Conservation (phyloP, 176 grass and related monocot species). For the Aegilops sharonensis region DNA sequence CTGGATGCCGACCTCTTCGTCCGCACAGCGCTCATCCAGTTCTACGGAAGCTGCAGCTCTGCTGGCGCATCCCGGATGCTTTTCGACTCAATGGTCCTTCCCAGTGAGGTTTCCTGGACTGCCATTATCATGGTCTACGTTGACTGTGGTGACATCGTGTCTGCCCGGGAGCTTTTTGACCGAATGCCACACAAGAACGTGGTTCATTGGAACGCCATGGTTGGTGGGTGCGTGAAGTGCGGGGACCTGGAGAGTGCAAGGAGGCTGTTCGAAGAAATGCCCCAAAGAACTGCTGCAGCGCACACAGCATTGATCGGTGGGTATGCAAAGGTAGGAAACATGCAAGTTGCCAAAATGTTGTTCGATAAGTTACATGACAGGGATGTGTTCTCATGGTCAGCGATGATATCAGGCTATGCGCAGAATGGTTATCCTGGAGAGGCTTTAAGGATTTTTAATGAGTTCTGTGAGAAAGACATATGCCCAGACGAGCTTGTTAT, state of each 20-base stretch:
- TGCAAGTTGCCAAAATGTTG: constrained; percentile 53
- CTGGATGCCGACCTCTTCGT: constrained; percentile 71
- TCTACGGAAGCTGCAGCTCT: constrained; percentile 59
- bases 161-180: constrained; percentile 57
- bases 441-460: constrained; percentile 62
- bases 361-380: constrained; percentile 55
- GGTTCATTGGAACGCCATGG: constrained; percentile 80
- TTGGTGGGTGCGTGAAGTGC: constrained; percentile 67
- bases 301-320: constrained; percentile 74
- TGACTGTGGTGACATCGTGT: constrained; percentile 30
- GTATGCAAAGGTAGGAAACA: constrained; percentile 63
- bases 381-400: constrained; percentile 76
- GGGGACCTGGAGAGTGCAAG: constrained; percentile 51
- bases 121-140: constrained; percentile 49
- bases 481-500: constrained; percentile 66
- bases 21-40: constrained; percentile 69
- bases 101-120: constrained; percentile 70
- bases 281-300: constrained; percentile 37
- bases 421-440: constrained; percentile 67
- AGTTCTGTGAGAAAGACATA: constrained; percentile 55
- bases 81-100: constrained; percentile 55
- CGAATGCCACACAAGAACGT: constrained; percentile 56
- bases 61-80: constrained; percentile 35
- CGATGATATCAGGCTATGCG: constrained; percentile 77
- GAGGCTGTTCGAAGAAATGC: constrained; percentile 74